Evolutionary conservation across 768 basidiomycete genomes (phyloP).

Genomic region (Lyophyllum semitale): DNA sequence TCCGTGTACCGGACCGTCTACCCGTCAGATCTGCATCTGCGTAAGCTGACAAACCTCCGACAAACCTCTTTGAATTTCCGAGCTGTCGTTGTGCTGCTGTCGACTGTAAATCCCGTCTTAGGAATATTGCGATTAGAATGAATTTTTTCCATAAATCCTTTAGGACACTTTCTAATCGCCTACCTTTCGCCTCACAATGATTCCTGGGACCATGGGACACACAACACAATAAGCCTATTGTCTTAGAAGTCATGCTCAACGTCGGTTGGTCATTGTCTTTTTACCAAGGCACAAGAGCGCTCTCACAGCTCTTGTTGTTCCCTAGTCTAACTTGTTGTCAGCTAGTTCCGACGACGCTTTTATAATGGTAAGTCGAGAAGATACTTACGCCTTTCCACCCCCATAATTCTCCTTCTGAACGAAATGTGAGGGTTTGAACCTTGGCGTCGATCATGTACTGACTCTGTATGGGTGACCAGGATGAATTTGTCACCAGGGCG

Average conservation of each 20-base stretch:
- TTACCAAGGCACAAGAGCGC: background rate
- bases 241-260: background rate
- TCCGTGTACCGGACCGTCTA: too few relatives aligned
- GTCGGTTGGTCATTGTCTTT: slow-evolving; percentile 6
- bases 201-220: background rate
- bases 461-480: background rate
- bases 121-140: too few relatives aligned
- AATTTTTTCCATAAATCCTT: too few relatives aligned
- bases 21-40: too few relatives aligned
- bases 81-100: too few relatives aligned
- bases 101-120: too few relatives aligned
- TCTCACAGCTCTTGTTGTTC: slow-evolving; percentile 6
- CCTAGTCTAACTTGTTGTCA: background rate
- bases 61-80: too few relatives aligned
- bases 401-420: background rate
- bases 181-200: background rate
- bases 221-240: slow-evolving; percentile 14
- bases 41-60: too few relatives aligned
- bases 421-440: background rate
- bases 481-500: background rate
- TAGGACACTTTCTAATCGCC: background rate
- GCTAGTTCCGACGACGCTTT: background rate
- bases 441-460: background rate
- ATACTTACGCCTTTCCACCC: background rate
- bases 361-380: background rate